Evolutionary conservation across 164 flowering plant genomes (phyloP), one percentile per base, ranked within the genome.

Genomic region (Aristolochia fimbriata): DNA sequence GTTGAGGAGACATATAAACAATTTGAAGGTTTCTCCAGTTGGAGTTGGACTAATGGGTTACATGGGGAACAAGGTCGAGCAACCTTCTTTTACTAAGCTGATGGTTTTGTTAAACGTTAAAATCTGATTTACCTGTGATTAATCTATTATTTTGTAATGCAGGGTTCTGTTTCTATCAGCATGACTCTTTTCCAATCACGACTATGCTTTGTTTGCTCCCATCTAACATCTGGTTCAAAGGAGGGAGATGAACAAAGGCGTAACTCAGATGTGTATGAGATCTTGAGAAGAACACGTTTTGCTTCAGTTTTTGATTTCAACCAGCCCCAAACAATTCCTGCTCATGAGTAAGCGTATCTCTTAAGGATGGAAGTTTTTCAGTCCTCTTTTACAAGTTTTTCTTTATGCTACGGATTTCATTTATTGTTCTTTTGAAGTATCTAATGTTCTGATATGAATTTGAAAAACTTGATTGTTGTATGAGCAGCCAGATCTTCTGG

Each of bases 11-110:
- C 97, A 84, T 59, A 76, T 91, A 59, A 86, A 81, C 70, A 80
- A 88, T 77, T 66, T 93, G 70, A 81, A 73, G 77, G 99, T 93
- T 58, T 88, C 85, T 45, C 91, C 91, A 27, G 97, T 93, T 67
- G 99, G 99, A 60, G 81, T 91, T 70, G 99, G 99, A 15, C 76
- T 90, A 16, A 88, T 93, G 99, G 99, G 99, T 52, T 93, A 90
- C 81, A 86, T 93, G 94, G 99, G 99, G 67, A 93, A 93, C 78
- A 93, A 93, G 92, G 98, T 93, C 15, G 6, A 15, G 17, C 57
- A 54, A 11, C 53, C 43, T 15, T 49, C 46, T 60, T 46, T 49
- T 41, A 22, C 49, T 4, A 17, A 37, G 43, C 43, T 37, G 1
- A 37, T 37, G 43, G 8, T 1, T 37, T 7, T 37, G 8, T 1